Evolutionary conservation across 1,139 yeast species (phyloP).

Genomic region (Yamadazyma dendronema): DNA sequence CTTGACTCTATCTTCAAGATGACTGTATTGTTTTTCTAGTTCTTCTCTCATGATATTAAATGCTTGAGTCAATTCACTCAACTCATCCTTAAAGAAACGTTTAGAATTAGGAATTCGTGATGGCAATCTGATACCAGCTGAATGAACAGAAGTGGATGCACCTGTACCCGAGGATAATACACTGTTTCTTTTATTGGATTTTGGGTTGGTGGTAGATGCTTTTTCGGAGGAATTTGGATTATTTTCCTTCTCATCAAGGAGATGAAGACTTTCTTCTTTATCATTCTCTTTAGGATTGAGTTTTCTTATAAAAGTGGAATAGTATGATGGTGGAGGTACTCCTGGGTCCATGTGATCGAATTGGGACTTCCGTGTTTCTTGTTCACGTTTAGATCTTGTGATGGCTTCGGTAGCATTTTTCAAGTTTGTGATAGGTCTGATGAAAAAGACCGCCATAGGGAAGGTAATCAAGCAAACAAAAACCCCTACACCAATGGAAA

Average conservation of each 20-base stretch:
- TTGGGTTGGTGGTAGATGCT: conserved; percentile 2
- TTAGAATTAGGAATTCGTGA: conserved; percentile 55
- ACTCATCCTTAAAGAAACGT: conserved; percentile 74
- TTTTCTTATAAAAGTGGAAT: conserved; percentile 16
- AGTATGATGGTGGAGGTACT: conserved; percentile 18
- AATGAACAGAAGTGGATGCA: conserved; percentile 27
- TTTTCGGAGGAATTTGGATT: conserved; percentile 1
- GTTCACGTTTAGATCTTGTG: conserved; percentile 33
- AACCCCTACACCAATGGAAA: conserved; percentile 76
- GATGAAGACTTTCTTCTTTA: conserved; percentile 3
- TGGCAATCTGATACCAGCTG: conserved; percentile 45
- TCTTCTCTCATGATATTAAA: conserved; percentile 91
- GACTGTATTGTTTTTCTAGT: conserved; percentile 75
- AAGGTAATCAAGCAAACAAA: conserved; percentile 73
- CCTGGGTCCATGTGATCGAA: conserved; percentile 4
- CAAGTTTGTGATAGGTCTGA: conserved; percentile 75
- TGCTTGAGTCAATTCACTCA: conserved; percentile 82
- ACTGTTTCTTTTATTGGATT: conserved; percentile 21
- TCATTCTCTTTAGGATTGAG: conserved; percentile 8
- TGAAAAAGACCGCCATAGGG: conserved; percentile 82
- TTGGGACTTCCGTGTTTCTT: conserved; percentile 11
- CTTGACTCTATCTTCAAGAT: conserved; percentile 85
- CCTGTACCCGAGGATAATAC: conserved; percentile 31
- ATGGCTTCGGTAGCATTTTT: conserved; percentile 80
- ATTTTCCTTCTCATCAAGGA: conserved; percentile 2